Evolutionary conservation across 2,329 filamentous ascomycete genomes (phyloP), one percentile per base, ranked within the genome.

Genomic region (Coleophoma crateriformis): DNA sequence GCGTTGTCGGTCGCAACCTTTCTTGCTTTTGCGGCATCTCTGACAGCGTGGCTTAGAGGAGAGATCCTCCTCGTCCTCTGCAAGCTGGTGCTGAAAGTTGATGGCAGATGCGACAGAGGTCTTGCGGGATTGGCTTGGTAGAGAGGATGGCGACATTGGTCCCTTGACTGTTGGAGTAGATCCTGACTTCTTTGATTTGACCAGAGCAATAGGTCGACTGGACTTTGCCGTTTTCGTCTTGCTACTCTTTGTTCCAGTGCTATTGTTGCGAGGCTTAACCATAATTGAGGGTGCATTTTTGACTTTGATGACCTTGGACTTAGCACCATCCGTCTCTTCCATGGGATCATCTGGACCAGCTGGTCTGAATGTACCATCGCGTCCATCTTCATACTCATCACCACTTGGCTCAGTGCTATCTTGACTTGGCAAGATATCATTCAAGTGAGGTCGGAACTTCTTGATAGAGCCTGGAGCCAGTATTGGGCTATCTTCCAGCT

Each of bases 21-120:
- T 99, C 78, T 99, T 99, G 73, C 92, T 97, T 81, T 99, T 99
- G 63, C 94, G 87, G 77, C 94, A 99, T 51, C 94, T 87, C 68
- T 99, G 94, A 75, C 94, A 99, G 55, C 94, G 90, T 50, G 94
- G 94, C 72, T 97, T 96, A 58, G 87, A 91, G 0, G 92, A 96
- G 17, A 97, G 74, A 50, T 96, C 91, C 57, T 96, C 91, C 57
- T 96, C 89, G 58, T 90, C 89, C 33, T 76, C 74, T 44, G 76
- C 79, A 38, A 81, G 70, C 54, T 78, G 78, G 56, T 81, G 74
- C 60, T 82, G 79, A 64, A 82, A 82, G 62, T 79, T 83, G 62
- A 84, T 67, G 11, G 75, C 74, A 13, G 88, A 90, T 11, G 83
- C 78, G 50, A 85, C 76, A 1, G 88, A 91, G 37, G 82, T 80